Evolutionary conservation across 257 asterid genomes (phyloP), one percentile per base, ranked within the genome.

Genomic region (Gentiana macrophylla): DNA sequence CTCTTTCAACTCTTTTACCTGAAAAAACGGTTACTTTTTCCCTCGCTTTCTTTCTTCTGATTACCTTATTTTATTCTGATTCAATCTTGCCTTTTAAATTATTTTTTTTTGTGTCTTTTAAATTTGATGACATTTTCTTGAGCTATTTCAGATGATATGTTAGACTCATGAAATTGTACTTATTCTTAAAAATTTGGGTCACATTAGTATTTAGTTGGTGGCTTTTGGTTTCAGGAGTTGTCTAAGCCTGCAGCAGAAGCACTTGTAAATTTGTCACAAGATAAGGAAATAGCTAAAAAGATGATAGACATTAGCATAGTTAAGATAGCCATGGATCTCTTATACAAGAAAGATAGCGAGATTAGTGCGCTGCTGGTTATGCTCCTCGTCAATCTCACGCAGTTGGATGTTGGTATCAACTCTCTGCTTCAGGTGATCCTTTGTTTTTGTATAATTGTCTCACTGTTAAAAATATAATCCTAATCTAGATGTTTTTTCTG

Each of bases 201-300:
- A 24, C 24, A 24, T 24, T 24, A 24, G 53, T 45, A 24, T 12
- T 34, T 4, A 12, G 7, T 52, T 52, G 2, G 56, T 37, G 12
- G 52, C 8, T 6, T 3, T 13, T 61, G 65, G 56, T 53, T 72
- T 68, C 79, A 92, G 97, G 97, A 83, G 69, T 86, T 81, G 55
- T 85, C 97, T 8, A 97, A 81, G 71, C 95, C 99, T 59, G 97
- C 94, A 2, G 95, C 87, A 67, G 85, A 82, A 77, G 89, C 95
- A 61, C 86, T 92, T 35, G 89, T 88, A 53, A 92, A 92, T 83
- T 65, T 92, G 73, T 92, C 99, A 1, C 95, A 75, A 59, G 73
- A 74, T 68, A 65, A 68, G 41, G 84, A 82, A 62, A 67, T 89
- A 50, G 90, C 91, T 34, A 80, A 49, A 71, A 71, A 80, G 78